Evolutionary conservation across 306 rosid species (phyloP).

Genomic region (Prunus salicina): DNA sequence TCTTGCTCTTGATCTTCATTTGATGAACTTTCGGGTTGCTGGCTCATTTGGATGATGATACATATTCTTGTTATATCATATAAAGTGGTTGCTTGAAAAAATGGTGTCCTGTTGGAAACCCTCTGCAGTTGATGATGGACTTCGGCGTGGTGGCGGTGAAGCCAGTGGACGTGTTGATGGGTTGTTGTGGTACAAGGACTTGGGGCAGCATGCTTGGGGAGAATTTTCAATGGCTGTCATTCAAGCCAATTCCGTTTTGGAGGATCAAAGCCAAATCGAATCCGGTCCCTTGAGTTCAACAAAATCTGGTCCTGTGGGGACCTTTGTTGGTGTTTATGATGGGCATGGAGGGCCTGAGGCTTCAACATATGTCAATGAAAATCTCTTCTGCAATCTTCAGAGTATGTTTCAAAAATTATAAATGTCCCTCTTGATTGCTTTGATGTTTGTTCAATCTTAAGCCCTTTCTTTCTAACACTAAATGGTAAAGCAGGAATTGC

Average conservation of each 20-base stretch:
- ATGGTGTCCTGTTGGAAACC: conserved; percentile 80
- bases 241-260: conserved; percentile 71
- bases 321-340: conserved; percentile 73
- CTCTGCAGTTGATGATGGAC: conserved; percentile 49
- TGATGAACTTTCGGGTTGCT: conserved; percentile 16
- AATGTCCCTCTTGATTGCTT: not conserved
- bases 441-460: not conserved
- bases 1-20: conserved; percentile 26
- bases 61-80: not conserved
- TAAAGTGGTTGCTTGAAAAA: conserved; percentile 22
- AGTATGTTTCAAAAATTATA: conserved; percentile 38
- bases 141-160: conserved; percentile 28
- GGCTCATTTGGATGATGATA: conserved; percentile 37
- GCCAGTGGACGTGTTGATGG: conserved; percentile 59
- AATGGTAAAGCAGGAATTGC: conserved; percentile 47
- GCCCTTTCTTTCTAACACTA: not conserved
- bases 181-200: conserved; percentile 75
- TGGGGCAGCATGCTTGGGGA: conserved; percentile 76
- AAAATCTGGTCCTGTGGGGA: conserved; percentile 57
- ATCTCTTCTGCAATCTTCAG: conserved; percentile 67
- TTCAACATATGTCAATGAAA: conserved; percentile 61
- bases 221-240: conserved; percentile 82
- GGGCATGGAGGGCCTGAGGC: conserved; percentile 90
- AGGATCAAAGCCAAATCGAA: conserved; percentile 77
- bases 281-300: conserved; percentile 67